Evolutionary conservation across 1,284 basidiomycete species (phyloP).

Genomic region (Puccinia horiana): DNA sequence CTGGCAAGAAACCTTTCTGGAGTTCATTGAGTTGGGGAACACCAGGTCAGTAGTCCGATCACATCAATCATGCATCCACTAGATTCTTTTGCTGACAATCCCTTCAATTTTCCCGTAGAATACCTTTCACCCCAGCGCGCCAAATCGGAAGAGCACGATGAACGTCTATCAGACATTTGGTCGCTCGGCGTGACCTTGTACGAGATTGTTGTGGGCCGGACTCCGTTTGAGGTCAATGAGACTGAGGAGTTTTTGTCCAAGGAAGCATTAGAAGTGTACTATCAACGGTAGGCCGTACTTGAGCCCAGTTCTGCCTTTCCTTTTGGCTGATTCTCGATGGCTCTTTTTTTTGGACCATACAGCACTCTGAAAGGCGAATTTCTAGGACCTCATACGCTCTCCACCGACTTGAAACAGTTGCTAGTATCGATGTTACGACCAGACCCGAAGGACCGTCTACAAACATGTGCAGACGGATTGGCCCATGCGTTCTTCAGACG

Average conservation of each 20-base stretch:
- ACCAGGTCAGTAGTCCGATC: slow-evolving; percentile 65
- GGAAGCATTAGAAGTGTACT: slow-evolving; percentile 77
- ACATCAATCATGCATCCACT: slow-evolving; percentile 48
- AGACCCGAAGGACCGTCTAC: slow-evolving; percentile 70
- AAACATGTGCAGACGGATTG: slow-evolving; percentile 68
- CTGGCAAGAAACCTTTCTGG: slow-evolving; percentile 30
- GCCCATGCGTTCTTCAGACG: slow-evolving; percentile 68
- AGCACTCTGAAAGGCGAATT: slow-evolving; percentile 38
- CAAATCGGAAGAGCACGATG: slow-evolving; percentile 80
- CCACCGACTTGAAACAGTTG: slow-evolving; percentile 64
- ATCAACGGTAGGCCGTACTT: slow-evolving; percentile 63
- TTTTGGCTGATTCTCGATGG: slow-evolving; percentile 50
- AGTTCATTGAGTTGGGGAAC: slow-evolving; percentile 74
- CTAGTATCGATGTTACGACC: slow-evolving; percentile 74
- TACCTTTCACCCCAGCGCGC: slow-evolving; percentile 87
- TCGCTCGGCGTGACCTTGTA: slow-evolving; percentile 88
- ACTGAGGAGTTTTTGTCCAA: slow-evolving; percentile 78
- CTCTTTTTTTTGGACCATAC: background rate
- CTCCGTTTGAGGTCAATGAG: slow-evolving; percentile 82
- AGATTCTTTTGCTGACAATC: slow-evolving; percentile 19
- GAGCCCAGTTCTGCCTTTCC: background rate
- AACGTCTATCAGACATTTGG: slow-evolving; percentile 88
- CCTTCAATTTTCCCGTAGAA: slow-evolving; percentile 59
- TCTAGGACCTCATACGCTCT: slow-evolving; percentile 30
- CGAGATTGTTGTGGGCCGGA: slow-evolving; percentile 83